Evolutionary conservation across 2,329 filamentous ascomycete species (phyloP).

Genomic region (Podosphaera xanthii): DNA sequence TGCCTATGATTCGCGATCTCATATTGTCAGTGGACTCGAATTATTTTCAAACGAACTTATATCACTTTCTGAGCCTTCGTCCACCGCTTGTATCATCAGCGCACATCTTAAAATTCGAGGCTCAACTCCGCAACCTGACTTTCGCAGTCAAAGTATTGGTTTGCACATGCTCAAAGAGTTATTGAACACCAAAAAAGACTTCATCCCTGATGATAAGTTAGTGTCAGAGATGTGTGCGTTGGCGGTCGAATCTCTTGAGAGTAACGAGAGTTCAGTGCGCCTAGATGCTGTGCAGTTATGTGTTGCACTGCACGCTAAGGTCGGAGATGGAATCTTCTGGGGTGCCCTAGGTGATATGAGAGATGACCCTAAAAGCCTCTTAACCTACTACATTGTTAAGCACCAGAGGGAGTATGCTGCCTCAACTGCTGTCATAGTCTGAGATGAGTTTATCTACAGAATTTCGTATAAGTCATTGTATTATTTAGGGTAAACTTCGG

Average conservation of each 20-base stretch:
- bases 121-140: constrained; percentile 21
- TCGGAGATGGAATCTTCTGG: constrained; percentile 45
- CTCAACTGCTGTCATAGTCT: neutral
- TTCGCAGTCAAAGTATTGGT: constrained; percentile 35
- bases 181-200: constrained; percentile 22
- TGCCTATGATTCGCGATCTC: constrained; percentile 42
- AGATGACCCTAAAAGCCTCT: constrained; percentile 52
- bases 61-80: constrained; percentile 36
- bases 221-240: constrained; percentile 27
- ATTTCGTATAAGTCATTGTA: neutral
- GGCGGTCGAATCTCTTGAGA: constrained; percentile 34
- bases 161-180: constrained; percentile 38
- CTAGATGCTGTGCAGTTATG: constrained; percentile 67
- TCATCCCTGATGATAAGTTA: constrained; percentile 26
- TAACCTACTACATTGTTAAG: constrained; percentile 65
- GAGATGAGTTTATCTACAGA: neutral
- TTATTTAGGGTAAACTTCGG: neutral
- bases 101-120: constrained; percentile 24
- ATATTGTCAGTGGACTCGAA: constrained; percentile 54
- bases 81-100: constrained; percentile 33
- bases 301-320: constrained; percentile 40
- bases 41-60: constrained; percentile 51
- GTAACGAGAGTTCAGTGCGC: constrained; percentile 35
- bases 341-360: constrained; percentile 36
- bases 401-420: constrained; percentile 30